A percentile compares a stretch with the other conserved stretches of the same genome.
These are phyloP conservation scores for Globisporangium polare DNA, from an alignment of 352 stramenopile species.

Conservation along the genomic window DNA sequence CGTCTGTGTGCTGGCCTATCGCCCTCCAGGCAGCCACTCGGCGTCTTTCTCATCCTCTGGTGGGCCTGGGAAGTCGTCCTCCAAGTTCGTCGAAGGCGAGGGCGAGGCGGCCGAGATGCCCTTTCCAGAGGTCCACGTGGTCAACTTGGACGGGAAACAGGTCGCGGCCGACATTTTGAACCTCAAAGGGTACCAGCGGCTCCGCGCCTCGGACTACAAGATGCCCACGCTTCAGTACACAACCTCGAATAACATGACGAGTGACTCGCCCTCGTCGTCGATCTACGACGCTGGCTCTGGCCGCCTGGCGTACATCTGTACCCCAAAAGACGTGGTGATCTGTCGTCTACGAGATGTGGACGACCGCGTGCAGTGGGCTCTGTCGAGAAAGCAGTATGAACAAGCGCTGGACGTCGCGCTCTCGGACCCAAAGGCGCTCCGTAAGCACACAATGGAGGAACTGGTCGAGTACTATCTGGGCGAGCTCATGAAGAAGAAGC, in stretches of 20 bases:
- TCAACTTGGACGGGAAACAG: conserved; percentile 81
- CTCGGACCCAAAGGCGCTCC: conserved; percentile 49
- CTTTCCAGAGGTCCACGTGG: conserved; percentile 84
- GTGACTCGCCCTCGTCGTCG: conserved; percentile 19
- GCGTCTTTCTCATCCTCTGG: conserved; percentile 14
- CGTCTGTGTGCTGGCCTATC: conserved; percentile 69
- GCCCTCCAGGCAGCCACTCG: conserved; percentile 38
- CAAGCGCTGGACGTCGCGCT: conserved; percentile 62
- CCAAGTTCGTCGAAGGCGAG: conserved; percentile 62
- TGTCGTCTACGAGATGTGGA: conserved; percentile 75
- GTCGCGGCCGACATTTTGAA: conserved; percentile 83
- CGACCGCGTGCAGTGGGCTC: conserved; percentile 69
- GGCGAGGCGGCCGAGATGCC: conserved; percentile 66
- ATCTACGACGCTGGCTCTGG: conserved; percentile 73
- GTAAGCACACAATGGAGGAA: conserved; percentile 51
- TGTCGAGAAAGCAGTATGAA: conserved; percentile 58
- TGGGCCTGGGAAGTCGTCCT: conserved; percentile 25
- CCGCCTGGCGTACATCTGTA: conserved; percentile 72
- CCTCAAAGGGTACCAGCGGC: conserved; percentile 65
- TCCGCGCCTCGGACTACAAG: conserved; percentile 78
- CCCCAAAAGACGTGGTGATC: conserved; percentile 83
- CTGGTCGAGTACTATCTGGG: conserved; percentile 73
- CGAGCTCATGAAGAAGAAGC: conserved; percentile 70
- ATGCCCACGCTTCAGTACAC: conserved; percentile 72
- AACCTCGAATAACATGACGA: conserved; percentile 24